These are phyloP conservation scores for Aspergillus fischeri DNA, from an alignment of 2,329 filamentous ascomycete species.

Conservation along the genomic window DNA sequence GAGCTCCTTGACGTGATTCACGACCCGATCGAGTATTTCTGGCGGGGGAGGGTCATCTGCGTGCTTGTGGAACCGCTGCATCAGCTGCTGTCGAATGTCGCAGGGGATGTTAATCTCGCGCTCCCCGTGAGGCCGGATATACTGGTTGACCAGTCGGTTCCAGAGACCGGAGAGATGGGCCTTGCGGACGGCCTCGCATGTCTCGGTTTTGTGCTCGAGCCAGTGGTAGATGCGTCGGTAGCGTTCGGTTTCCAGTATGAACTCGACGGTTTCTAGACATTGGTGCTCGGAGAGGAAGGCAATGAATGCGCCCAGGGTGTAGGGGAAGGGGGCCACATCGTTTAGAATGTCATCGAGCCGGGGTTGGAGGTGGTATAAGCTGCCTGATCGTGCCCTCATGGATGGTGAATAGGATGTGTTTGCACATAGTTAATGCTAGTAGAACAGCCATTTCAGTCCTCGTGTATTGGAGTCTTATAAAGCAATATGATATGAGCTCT, in stretches of 20 bases:
- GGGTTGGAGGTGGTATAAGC: conserved; percentile 47
- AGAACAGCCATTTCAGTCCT: neutral
- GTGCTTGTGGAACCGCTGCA: neutral
- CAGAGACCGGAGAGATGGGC: neutral
- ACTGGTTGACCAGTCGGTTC: neutral
- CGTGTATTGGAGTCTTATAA: neutral
- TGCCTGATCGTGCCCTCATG: neutral
- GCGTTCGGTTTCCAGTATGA: conserved; percentile 82
- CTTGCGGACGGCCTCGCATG: neutral
- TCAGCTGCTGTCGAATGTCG: neutral
- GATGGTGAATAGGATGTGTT: neutral
- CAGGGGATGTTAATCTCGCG: neutral
- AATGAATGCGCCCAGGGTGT: conserved; percentile 84
- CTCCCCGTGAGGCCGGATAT: neutral
- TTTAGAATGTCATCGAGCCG: conserved; percentile 77
- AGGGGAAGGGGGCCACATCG: conserved; percentile 76
- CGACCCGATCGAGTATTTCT: neutral
- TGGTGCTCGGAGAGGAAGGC: conserved; percentile 90
- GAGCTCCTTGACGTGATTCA: neutral
- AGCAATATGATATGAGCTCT: neutral
- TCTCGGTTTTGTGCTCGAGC: conserved; percentile 31
- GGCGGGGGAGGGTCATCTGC: neutral
- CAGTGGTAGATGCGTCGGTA: conserved; percentile 62
- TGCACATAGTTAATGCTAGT: neutral
- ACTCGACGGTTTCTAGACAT: conserved; percentile 87